phyloP scores from a whole-genome alignment of 257 asterid genomes.

The Petrea volubilis region DNA sequence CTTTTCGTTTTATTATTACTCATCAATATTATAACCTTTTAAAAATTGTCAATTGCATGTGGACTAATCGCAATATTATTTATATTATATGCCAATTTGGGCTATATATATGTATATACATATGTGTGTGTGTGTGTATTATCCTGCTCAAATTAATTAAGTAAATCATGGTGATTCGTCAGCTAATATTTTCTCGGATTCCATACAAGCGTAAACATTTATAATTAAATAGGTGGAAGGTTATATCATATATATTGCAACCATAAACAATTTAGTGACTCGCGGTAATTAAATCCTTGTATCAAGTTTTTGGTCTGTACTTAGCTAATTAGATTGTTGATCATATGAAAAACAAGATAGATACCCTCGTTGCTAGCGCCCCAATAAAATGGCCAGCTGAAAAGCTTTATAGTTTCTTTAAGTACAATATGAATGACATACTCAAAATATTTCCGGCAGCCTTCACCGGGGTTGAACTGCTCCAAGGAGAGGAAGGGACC shows the following conservation, averaged over 20 bases:
- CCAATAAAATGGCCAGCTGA: conserved; percentile 26
- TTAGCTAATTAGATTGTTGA: neutral
- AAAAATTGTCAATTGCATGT: too few species aligned
- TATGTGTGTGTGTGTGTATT: too few species aligned
- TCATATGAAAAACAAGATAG: conserved; percentile 18
- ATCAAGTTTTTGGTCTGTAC: too few species aligned
- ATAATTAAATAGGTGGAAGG: neutral
- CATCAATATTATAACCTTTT: too few species aligned
- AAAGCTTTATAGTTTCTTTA: conserved; percentile 25
- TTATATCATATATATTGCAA: neutral
- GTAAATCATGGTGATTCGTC: too few species aligned
- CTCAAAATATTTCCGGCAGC: conserved; percentile 24
- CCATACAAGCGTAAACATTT: neutral
- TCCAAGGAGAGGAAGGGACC: conserved; percentile 36
- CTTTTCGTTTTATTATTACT: too few species aligned
- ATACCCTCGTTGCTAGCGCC: conserved; percentile 14
- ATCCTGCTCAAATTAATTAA: too few species aligned
- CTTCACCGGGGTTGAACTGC: conserved; percentile 18
- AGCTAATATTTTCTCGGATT: conserved; percentile 12
- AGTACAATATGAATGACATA: conserved; percentile 16
- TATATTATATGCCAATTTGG: too few species aligned
- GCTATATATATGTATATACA: too few species aligned
- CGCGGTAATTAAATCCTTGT: neutral
- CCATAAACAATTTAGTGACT: neutral
- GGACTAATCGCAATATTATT: too few species aligned